Evolutionary conservation across 306 rosid genomes (phyloP).

Genomic region (Begonia fuchsioides): DNA sequence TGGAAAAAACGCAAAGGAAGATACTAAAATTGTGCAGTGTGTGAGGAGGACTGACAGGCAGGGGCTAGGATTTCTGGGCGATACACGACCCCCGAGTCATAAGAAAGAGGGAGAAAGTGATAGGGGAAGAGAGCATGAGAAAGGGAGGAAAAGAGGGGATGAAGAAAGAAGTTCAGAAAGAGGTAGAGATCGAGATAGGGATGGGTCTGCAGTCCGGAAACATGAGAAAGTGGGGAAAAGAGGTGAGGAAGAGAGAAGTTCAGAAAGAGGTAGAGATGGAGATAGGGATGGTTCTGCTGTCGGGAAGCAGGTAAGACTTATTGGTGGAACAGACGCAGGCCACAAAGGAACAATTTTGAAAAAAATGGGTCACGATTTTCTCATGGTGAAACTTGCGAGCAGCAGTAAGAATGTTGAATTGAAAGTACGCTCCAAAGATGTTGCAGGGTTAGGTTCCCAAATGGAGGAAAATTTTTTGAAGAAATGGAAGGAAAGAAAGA

Average conservation of each 20-base stretch:
- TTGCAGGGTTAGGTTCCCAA: slow-evolving; percentile 44
- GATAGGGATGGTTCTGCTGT: slow-evolving; percentile 6
- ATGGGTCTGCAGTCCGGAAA: not conserved
- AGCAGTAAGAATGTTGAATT: slow-evolving; percentile 13
- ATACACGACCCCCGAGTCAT: slow-evolving; percentile 2
- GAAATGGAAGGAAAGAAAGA: slow-evolving; percentile 37
- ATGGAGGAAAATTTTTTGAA: slow-evolving; percentile 52
- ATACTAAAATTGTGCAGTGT: slow-evolving; percentile 39
- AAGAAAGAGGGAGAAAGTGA: slow-evolving; percentile 4
- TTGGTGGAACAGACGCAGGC: slow-evolving; percentile 45
- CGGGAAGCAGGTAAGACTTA: slow-evolving; percentile 38
- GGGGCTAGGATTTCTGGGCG: slow-evolving; percentile 60
- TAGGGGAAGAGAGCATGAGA: slow-evolving; percentile 2
- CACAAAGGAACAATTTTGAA: slow-evolving; percentile 35
- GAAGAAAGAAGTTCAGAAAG: too few relatives aligned
- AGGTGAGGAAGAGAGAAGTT: not conserved
- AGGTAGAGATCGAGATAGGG: too few relatives aligned
- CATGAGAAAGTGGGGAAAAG: not conserved
- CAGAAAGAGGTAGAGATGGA: slow-evolving; percentile 1
- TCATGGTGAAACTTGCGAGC: slow-evolving; percentile 30
- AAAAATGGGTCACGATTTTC: slow-evolving; percentile 14
- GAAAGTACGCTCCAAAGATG: slow-evolving; percentile 24
- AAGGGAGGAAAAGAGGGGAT: slow-evolving; percentile 1
- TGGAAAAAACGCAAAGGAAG: slow-evolving; percentile 59
- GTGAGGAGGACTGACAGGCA: slow-evolving; percentile 37